phyloP scores from a whole-genome alignment of 495 filamentous ascomycete genomes.

The Cudoniella acicularis region DNA sequence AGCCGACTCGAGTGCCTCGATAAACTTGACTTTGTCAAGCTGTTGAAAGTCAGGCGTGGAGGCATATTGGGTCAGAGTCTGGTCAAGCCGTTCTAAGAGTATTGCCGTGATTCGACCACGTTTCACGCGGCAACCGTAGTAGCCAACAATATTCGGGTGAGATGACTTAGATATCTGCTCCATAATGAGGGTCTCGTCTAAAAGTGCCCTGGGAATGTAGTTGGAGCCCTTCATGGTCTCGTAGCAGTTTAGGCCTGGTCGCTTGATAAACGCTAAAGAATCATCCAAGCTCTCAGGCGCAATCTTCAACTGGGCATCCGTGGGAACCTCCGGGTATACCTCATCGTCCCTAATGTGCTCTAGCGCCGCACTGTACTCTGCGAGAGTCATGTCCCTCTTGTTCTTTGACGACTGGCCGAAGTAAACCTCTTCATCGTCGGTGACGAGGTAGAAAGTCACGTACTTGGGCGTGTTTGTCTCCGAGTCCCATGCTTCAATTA shows the following conservation, averaged over 20 bases:
- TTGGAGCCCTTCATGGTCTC: neutral
- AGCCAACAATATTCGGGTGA: conserved; percentile 22
- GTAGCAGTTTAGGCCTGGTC: neutral
- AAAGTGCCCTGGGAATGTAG: neutral
- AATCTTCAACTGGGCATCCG: neutral
- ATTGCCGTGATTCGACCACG: conserved; percentile 34
- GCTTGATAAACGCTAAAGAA: neutral
- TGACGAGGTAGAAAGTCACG: neutral
- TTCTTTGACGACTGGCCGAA: neutral
- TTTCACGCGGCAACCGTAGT: conserved; percentile 25
- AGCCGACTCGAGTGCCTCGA: conserved; percentile 30
- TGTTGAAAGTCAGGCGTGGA: conserved; percentile 6
- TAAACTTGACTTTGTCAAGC: conserved; percentile 27
- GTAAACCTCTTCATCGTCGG: neutral
- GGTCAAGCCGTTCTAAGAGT: conserved; percentile 34
- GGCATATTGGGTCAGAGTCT: conserved; percentile 23
- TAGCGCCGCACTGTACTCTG: neutral
- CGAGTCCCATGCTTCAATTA: neutral
- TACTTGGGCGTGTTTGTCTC: neutral
- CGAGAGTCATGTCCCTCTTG: neutral
- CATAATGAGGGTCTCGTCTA: conserved; percentile 6
- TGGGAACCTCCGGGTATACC: neutral
- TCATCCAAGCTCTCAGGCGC: neutral
- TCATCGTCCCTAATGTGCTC: neutral
- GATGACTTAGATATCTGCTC: conserved; percentile 3